These are phyloP conservation scores for Cornus suecica DNA, from an alignment of 148 eudicot genomes.

Conservation along the genomic window DNA sequence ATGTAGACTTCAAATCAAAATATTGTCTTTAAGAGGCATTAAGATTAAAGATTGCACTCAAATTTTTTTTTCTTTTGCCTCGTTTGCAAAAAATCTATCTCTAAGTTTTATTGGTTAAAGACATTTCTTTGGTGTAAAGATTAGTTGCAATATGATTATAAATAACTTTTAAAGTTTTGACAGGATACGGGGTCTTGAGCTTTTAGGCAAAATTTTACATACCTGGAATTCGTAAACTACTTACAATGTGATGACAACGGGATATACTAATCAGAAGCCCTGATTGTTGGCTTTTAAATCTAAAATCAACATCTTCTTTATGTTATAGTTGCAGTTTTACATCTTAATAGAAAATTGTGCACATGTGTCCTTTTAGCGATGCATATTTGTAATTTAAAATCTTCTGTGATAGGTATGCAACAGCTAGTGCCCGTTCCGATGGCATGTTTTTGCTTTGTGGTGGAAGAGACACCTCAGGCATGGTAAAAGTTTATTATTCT, in stretches of 20 bases:
- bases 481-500: slow-evolving; percentile 48
- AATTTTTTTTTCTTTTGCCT: no score
- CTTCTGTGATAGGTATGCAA: slow-evolving; percentile 71
- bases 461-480: slow-evolving; percentile 83
- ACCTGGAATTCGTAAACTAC: no score
- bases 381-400: neutral
- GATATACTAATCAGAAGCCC: neutral
- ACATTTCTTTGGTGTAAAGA: no score
- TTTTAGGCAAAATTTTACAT: no score
- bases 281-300: neutral
- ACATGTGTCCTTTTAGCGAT: neutral
- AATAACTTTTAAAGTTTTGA: no score
- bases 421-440: slow-evolving; percentile 96
- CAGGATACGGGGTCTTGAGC: no score
- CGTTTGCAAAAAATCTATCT: no score
- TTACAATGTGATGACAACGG: neutral
- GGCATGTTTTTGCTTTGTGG: slow-evolving; percentile 99
- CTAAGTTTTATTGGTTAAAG: no score
- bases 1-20: no score
- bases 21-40: no score
- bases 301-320: neutral
- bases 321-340: neutral
- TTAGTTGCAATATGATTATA: no score
- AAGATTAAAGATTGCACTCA: no score
- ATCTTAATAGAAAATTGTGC: neutral